Conservation (phyloP, 2,329 filamentous ascomycete genomes). For the Exophiala calicioides region DNA sequence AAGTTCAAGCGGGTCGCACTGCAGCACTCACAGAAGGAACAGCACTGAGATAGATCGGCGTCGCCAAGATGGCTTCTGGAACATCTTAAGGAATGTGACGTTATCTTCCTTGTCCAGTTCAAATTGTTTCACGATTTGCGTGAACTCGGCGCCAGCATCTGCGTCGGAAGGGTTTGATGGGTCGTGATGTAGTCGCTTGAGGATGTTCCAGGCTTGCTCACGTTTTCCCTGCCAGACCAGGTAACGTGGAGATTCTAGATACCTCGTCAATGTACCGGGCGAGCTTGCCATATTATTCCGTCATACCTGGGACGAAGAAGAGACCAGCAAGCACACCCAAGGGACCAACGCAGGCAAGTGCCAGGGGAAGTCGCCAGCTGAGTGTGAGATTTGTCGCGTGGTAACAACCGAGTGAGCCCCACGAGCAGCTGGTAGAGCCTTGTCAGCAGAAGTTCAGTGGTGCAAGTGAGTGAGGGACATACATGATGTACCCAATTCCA, state of each 20-base stretch:
- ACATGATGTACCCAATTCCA: slow-evolving; percentile 17
- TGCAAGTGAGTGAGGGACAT: background rate
- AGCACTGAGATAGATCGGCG: slow-evolving; percentile 8
- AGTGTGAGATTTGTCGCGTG: slow-evolving; percentile 11
- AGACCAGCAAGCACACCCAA: background rate
- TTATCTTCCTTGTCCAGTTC: slow-evolving; percentile 4
- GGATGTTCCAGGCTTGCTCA: background rate
- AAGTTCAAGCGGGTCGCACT: background rate
- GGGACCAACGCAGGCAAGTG: too few relatives aligned
- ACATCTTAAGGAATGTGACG: slow-evolving; percentile 9
- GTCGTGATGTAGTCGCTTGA: slow-evolving; percentile 2
- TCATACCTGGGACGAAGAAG: background rate
- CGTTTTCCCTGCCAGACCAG: background rate
- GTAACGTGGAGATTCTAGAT: slow-evolving; percentile 4
- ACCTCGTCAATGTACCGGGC: too few relatives aligned
- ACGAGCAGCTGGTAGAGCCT: background rate
- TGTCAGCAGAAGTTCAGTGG: background rate
- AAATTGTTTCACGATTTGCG: slow-evolving; percentile 4
- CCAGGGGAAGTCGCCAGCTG: too few relatives aligned
- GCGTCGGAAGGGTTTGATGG: background rate
- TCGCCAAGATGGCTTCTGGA: slow-evolving; percentile 18
- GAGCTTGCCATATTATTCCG: too few relatives aligned
- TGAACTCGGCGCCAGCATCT: slow-evolving; percentile 4
- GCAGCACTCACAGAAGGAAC: slow-evolving; percentile 6
- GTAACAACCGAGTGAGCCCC: too few relatives aligned